These are phyloP conservation scores for Clarireedia monteithiana DNA, from an alignment of 2,329 filamentous ascomycete species.

Conservation along the genomic window DNA sequence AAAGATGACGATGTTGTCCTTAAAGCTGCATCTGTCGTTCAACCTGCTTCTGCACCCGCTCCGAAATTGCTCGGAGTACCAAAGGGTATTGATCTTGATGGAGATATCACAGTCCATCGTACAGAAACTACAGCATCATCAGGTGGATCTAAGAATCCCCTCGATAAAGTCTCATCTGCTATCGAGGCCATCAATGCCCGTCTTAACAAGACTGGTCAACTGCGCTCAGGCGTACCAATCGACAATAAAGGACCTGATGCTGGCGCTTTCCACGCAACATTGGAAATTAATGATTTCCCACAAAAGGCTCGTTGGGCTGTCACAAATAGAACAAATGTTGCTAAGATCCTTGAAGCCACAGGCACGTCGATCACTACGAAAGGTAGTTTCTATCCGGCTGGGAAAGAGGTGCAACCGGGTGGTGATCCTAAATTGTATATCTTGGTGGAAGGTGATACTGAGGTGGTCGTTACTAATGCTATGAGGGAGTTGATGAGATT, in stretches of 20 bases:
- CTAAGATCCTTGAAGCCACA: conserved; percentile 92
- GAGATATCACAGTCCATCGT: conserved; percentile 66
- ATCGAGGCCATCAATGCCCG: conserved; percentile 87
- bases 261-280: conserved; percentile 89
- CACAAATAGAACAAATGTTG: conserved; percentile 96
- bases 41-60: conserved; percentile 43
- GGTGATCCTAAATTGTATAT: conserved; percentile 95
- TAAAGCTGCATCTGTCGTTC: conserved; percentile 57
- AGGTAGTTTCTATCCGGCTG: conserved; percentile 77
- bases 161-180: conserved; percentile 85
- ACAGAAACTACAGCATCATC: conserved; percentile 46
- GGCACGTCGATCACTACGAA: conserved; percentile 97
- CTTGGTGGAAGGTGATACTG: conserved; percentile 93
- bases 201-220: conserved; percentile 79
- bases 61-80: conserved; percentile 37
- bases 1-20: conserved; percentile 64
- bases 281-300: conserved; percentile 99
- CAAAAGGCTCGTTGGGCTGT: conserved; percentile 98
- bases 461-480: conserved; percentile 82
- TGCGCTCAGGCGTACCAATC: conserved; percentile 86
- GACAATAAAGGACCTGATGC: conserved; percentile 98
- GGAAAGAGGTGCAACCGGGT: conserved; percentile 68
- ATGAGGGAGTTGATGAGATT: conserved; percentile 85
- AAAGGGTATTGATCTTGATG: conserved; percentile 53
- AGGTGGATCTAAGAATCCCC: conserved; percentile 48